A percentile compares a stretch with the other conserved stretches of the same genome.
Conservation (phyloP, 768 basidiomycete genomes). For the Trametes punicea region DNA sequence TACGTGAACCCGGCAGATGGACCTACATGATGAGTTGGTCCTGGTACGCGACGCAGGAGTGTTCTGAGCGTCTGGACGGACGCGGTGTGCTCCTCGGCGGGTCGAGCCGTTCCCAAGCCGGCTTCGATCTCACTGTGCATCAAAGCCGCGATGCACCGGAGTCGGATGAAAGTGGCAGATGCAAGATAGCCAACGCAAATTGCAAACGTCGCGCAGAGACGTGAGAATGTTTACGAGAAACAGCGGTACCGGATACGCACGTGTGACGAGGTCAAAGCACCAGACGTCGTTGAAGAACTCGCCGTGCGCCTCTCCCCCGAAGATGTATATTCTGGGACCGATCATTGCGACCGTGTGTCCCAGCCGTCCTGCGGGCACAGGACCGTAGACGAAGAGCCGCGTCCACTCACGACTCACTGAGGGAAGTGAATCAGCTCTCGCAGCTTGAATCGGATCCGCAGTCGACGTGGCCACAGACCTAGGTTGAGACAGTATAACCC, state of each 20-base stretch:
- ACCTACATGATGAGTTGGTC: constrained; percentile 37
- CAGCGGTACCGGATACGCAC: constrained; percentile 47
- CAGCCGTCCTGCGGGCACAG: constrained; percentile 80
- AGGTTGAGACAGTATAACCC: constrained; percentile 88
- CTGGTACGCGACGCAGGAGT: constrained; percentile 74
- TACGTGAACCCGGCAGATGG: not conserved
- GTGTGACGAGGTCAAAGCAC: constrained; percentile 88
- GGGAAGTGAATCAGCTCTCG: no score
- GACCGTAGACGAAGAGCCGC: constrained; percentile 66
- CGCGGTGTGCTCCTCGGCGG: constrained; percentile 45
- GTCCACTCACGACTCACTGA: constrained; percentile 74
- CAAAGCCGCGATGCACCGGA: no score
- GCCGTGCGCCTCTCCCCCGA: constrained; percentile 91
- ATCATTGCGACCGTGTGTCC: constrained; percentile 91
- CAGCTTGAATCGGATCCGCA: no score
- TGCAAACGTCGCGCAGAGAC: not conserved
- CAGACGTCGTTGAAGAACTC: constrained; percentile 90
- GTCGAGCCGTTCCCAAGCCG: constrained; percentile 76
- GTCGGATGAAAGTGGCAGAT: not conserved
- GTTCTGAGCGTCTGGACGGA: constrained; percentile 82
- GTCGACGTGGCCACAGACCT: constrained; percentile 55
- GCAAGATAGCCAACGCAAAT: not conserved
- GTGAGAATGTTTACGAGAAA: not conserved
- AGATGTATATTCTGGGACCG: constrained; percentile 84
- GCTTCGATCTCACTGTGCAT: constrained; percentile 63